phyloP scores from a whole-genome alignment of 139 green algal species.

The Eudorina sp. region DNA sequence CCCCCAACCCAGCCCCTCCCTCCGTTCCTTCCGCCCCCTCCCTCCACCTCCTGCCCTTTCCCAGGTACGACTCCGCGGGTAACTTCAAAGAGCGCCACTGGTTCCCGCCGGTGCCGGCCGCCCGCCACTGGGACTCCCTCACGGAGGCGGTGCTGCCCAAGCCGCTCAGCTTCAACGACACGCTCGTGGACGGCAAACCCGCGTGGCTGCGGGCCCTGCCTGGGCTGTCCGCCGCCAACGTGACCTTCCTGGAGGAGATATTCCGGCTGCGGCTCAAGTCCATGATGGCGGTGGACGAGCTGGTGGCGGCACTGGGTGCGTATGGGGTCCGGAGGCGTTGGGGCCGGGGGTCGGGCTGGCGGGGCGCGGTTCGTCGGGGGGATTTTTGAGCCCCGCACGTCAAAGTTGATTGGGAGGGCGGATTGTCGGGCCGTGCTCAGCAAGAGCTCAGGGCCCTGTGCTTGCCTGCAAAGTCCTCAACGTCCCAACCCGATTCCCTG shows the following conservation, averaged over 20 bases:
- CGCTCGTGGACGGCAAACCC: background rate
- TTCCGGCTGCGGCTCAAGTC: conserved; percentile 10
- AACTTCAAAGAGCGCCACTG: background rate
- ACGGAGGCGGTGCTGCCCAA: conserved; percentile 5
- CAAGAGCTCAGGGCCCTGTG: no score
- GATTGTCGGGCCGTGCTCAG: no score
- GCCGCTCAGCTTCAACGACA: conserved; percentile 10
- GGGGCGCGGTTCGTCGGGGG: no score
- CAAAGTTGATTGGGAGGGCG: no score
- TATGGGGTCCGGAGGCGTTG: no score
- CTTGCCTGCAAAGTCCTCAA: no score
- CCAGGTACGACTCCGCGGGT: conserved; percentile 6
- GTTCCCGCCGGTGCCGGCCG: conserved; percentile 37
- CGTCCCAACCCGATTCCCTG: no score
- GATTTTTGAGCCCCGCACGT: no score
- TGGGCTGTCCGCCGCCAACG: conserved; percentile 18
- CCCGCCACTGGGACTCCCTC: conserved; percentile 35
- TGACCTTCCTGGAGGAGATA: conserved; percentile 45
- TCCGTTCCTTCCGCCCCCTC: background rate
- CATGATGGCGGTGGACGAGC: conserved; percentile 40
- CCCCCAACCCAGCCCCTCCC: no score
- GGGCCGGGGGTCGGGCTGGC: no score
- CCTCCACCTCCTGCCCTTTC: background rate
- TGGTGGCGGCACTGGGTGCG: conserved; percentile 32
- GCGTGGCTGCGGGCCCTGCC: background rate